Percentiles rank a stretch among this genome's conserved stretches.
These are phyloP conservation scores for Aspergillus brasiliensis DNA, from an alignment of 2,329 filamentous ascomycete genomes.

Conservation along the genomic window DNA sequence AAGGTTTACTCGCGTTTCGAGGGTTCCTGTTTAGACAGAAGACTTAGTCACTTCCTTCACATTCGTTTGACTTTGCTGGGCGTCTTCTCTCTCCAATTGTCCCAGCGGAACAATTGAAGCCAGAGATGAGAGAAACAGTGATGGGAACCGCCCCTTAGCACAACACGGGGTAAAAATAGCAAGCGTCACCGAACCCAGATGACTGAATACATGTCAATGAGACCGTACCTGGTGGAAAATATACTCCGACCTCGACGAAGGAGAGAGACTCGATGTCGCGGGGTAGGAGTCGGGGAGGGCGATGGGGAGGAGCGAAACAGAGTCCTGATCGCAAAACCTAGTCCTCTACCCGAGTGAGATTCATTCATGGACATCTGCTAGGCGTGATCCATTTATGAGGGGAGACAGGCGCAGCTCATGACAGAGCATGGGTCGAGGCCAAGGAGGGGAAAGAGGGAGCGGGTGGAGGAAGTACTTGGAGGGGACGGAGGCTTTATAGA, in stretches of 20 bases:
- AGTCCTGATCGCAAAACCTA: slow-evolving; percentile 34
- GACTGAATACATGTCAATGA: slow-evolving; percentile 6
- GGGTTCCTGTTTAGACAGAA: slow-evolving; percentile 21
- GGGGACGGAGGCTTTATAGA: slow-evolving; percentile 14
- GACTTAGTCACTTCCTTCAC: slow-evolving; percentile 13
- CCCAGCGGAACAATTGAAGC: not conserved
- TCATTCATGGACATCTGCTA: slow-evolving; percentile 42
- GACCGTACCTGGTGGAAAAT: slow-evolving; percentile 36
- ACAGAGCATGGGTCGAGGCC: slow-evolving; percentile 16
- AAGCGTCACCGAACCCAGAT: not conserved
- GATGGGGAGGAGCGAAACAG: slow-evolving; percentile 35
- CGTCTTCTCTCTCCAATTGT: not conserved
- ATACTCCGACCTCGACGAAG: slow-evolving; percentile 40
- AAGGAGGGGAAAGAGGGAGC: slow-evolving; percentile 11
- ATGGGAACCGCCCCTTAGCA: not conserved
- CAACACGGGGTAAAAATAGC: too few relatives aligned
- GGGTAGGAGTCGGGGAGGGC: slow-evolving; percentile 29
- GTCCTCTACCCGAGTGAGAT: slow-evolving; percentile 33
- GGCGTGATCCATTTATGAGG: slow-evolving; percentile 32
- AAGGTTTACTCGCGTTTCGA: slow-evolving; percentile 17
- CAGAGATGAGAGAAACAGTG: not conserved
- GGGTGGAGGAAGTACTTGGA: slow-evolving; percentile 2
- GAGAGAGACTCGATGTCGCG: slow-evolving; percentile 34
- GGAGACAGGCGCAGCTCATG: slow-evolving; percentile 24
- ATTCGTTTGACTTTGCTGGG: not conserved